Evolutionary conservation across 2,329 filamentous ascomycete genomes (phyloP).

Genomic region (Ophiobolus disseminans): DNA sequence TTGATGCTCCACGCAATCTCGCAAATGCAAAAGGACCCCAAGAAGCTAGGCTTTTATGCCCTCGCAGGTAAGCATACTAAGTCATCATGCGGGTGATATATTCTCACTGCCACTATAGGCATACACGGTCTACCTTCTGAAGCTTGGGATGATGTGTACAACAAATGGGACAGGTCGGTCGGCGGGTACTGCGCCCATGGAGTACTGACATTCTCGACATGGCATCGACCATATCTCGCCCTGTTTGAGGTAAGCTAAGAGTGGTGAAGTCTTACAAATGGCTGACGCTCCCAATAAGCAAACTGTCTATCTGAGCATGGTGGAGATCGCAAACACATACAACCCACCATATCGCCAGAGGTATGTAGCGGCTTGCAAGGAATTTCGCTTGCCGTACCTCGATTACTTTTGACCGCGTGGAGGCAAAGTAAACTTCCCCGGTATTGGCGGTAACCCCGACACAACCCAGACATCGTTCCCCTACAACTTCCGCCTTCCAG

Average conservation of each 20-base stretch:
- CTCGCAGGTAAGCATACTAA: background rate
- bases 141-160: background rate
- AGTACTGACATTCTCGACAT: background rate
- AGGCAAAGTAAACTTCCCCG: background rate
- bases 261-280: background rate
- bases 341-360: background rate
- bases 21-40: background rate
- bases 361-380: background rate
- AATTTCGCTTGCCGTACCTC: background rate
- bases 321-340: background rate
- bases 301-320: background rate
- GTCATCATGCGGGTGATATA: background rate
- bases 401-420: background rate
- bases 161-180: background rate
- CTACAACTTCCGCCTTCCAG: background rate
- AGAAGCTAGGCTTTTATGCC: background rate
- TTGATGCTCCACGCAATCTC: background rate
- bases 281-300: background rate
- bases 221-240: background rate
- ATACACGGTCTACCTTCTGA: background rate
- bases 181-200: background rate
- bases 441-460: background rate
- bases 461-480: background rate
- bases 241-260: background rate
- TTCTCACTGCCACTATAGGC: background rate